Evolutionary conservation across 2,329 filamentous ascomycete species (phyloP), one percentile per base, ranked within the genome.

Genomic region (Colletotrichum limetticola): DNA sequence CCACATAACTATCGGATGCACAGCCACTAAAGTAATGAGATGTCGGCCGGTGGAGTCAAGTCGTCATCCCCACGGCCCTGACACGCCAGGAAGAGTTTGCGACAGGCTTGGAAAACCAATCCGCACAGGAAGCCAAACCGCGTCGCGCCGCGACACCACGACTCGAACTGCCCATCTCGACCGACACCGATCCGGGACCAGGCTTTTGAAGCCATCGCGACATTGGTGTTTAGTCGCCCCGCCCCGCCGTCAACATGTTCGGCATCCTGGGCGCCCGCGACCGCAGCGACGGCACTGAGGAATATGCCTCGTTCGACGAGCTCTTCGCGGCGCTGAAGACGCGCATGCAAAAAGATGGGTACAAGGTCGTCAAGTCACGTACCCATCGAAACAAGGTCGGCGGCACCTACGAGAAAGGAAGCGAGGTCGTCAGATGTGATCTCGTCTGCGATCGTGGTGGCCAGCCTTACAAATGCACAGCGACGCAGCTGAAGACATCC

Each of bases 371-470:
- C 79, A 85, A 85, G 76, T 80, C 82, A 35, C 80, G 84, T 71
- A 85, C 83, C 30, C 83, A 86, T 76, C 83, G 84, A 72, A 80
- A 81, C 71, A 81, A 83, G 64, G 79, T 84, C 71, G 82, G 82
- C 58, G 84, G 82, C 56, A 80, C 82, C 46, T 82, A 83, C 75
- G 79, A 82, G 65, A 82, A 82, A 60, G 80, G 79, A n/a, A 85
- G 84, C 76, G 83, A 84, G 56, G 84, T 85, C 65, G 82, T 85
- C 42, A 82, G 84, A 70, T 84, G 82, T 72, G 84, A 86, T 76
- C 81, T 86, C 2, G 84, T 85, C n/a, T 86, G 84, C 76, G 82
- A 86, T 74, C 82, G 84, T 58, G 84, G 84, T 61, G 84, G 84
- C 28, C 79, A 83, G 52, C 82, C 84, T 11, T 86, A 86, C 76